phyloP scores from a whole-genome alignment of 352 stramenopile genomes.

The Pythium monospermum region DNA sequence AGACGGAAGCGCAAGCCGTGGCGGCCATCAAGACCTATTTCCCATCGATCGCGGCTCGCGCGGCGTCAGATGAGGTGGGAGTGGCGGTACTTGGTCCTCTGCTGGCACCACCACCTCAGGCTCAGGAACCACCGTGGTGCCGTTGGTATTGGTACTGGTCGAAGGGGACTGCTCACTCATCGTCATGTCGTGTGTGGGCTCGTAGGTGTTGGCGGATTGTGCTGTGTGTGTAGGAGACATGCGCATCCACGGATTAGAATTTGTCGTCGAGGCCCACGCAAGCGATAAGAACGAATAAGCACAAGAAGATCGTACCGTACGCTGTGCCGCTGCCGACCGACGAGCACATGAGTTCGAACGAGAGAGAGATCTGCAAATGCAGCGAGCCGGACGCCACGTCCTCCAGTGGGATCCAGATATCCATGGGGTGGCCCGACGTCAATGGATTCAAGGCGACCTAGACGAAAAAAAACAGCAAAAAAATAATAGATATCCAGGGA shows the following conservation, averaged over 20 bases:
- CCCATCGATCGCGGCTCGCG: constrained; percentile 46
- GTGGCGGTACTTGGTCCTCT: constrained; percentile 7
- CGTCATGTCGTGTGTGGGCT: constrained; percentile 11
- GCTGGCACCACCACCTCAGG: no score
- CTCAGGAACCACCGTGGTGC: background rate
- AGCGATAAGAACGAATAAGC: no score
- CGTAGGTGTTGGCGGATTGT: constrained; percentile 25
- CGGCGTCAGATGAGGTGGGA: constrained; percentile 24
- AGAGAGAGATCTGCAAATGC: constrained; percentile 57
- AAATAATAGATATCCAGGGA: no score
- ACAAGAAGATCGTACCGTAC: constrained; percentile 1
- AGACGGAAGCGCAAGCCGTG: constrained; percentile 56
- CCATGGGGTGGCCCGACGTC: constrained; percentile 53
- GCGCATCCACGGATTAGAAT: constrained; percentile 14
- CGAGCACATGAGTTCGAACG: constrained; percentile 81
- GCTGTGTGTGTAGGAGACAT: constrained; percentile 31
- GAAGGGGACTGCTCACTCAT: background rate
- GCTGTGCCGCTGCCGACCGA: constrained; percentile 19
- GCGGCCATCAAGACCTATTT: constrained; percentile 60
- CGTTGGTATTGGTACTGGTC: background rate
- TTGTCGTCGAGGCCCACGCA: no score
- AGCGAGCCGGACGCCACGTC: constrained; percentile 47
- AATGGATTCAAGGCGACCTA: constrained; percentile 49
- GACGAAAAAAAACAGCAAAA: constrained; percentile 1
- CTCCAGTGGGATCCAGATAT: constrained; percentile 68